Percentiles rank a stretch among this genome's conserved stretches.
phyloP scores from a whole-genome alignment of 2,329 filamentous ascomycete genomes.

The Nectriaceae sp. region DNA sequence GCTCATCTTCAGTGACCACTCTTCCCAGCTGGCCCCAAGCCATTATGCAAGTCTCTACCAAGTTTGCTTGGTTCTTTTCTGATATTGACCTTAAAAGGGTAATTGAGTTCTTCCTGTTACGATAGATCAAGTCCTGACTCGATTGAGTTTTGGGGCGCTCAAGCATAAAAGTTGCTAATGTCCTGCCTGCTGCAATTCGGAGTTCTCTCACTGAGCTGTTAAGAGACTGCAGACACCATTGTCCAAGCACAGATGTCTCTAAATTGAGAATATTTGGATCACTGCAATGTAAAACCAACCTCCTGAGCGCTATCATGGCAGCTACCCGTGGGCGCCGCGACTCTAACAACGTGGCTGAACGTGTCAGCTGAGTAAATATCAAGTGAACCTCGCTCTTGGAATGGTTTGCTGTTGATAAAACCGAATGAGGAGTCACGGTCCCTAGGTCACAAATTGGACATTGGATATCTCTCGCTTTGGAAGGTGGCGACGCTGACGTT shows the following conservation, averaged over 20 bases:
- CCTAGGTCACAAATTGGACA: slow-evolving; percentile 31
- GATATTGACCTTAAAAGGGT: slow-evolving; percentile 72
- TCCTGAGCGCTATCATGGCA: slow-evolving; percentile 71
- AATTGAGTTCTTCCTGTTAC: slow-evolving; percentile 67
- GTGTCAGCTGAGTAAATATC: slow-evolving; percentile 49
- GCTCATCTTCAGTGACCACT: slow-evolving; percentile 75
- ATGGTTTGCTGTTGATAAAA: slow-evolving; percentile 7
- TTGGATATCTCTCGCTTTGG: slow-evolving; percentile 1
- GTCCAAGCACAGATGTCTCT: slow-evolving; percentile 66
- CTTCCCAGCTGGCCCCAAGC: slow-evolving; percentile 85
- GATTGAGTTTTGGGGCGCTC: slow-evolving; percentile 19
- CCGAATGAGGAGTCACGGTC: background rate
- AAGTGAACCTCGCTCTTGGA: slow-evolving; percentile 41
- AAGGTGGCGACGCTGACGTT: background rate
- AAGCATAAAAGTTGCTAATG: slow-evolving; percentile 66
- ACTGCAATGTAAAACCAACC: slow-evolving; percentile 67
- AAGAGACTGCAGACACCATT: slow-evolving; percentile 80
- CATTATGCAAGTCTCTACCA: slow-evolving; percentile 83
- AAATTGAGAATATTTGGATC: slow-evolving; percentile 65
- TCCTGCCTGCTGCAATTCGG: slow-evolving; percentile 74
- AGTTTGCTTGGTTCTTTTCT: slow-evolving; percentile 63
- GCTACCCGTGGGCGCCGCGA: slow-evolving; percentile 65
- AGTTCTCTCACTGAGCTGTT: slow-evolving; percentile 85
- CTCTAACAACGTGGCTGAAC: slow-evolving; percentile 47
- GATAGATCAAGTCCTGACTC: slow-evolving; percentile 27